A percentile compares a stretch with the other conserved stretches of the same genome.
Evolutionary conservation across 176 grass and related monocot genomes (phyloP).

Genomic region (Juncus effusus): DNA sequence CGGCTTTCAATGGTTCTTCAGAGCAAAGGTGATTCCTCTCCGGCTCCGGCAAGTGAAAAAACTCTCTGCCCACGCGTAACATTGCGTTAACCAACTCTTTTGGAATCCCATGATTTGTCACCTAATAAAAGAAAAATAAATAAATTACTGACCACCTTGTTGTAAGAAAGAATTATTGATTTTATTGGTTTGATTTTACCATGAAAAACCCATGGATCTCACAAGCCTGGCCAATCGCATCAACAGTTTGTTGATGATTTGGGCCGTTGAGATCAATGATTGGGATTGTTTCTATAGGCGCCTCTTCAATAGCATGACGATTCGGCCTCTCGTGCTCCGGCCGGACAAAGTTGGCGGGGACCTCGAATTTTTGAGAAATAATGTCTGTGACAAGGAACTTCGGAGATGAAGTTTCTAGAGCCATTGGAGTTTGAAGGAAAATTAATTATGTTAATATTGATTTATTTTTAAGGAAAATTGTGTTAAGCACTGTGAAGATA

Average conservation of each 20-base stretch:
- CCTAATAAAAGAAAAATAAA: conserved; percentile 16
- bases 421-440: conserved; percentile 25
- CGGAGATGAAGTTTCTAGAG: not conserved
- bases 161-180: too few relatives aligned
- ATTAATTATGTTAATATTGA: not conserved
- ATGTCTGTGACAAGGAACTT: conserved; percentile 38
- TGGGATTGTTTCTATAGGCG: conserved; percentile 35
- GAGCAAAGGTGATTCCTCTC: conserved; percentile 76
- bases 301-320: conserved; percentile 37
- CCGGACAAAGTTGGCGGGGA: conserved; percentile 51
- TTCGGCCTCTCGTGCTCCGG: conserved; percentile 53
- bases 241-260: conserved; percentile 28
- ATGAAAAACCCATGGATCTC: conserved; percentile 64
- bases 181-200: conserved; percentile 25
- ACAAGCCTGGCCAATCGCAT: conserved; percentile 52
- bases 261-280: conserved; percentile 56
- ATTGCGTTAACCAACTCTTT: conserved; percentile 36
- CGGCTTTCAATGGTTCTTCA: conserved; percentile 61
- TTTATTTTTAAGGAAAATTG: not conserved
- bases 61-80: conserved; percentile 56
- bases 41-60: not conserved
- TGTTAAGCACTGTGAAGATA: too few relatives aligned
- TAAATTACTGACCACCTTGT: too few relatives aligned
- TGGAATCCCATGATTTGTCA: conserved; percentile 63
- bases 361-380: not conserved